These are phyloP conservation scores for Leccinum ochraceum DNA, from an alignment of 768 basidiomycete species.

Conservation along the genomic window DNA sequence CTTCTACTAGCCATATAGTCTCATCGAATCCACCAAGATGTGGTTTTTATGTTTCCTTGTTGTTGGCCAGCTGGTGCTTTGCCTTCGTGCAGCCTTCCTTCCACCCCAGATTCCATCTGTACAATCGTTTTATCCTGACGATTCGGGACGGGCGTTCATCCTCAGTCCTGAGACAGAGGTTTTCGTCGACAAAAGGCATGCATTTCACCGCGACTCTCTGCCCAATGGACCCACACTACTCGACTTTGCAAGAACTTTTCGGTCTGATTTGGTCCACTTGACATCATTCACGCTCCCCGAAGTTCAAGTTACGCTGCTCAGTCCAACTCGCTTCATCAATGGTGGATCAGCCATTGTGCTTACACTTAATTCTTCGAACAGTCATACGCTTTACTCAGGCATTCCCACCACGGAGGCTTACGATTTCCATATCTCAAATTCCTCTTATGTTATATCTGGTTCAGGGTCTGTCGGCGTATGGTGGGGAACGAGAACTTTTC, in stretches of 20 bases:
- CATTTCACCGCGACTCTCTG: conserved; percentile 2
- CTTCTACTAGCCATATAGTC: background rate
- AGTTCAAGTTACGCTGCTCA: conserved; percentile 24
- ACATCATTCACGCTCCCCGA: conserved; percentile 28
- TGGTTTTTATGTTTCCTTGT: background rate
- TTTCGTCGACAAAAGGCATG: conserved; percentile 36
- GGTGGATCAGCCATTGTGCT: conserved; percentile 31
- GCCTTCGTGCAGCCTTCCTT: conserved; percentile 4
- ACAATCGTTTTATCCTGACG: conserved; percentile 32
- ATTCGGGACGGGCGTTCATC: conserved; percentile 26
- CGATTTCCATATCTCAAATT: conserved; percentile 33
- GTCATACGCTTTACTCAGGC: conserved; percentile 40
- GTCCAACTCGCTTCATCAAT: background rate
- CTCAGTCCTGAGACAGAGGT: conserved; percentile 35
- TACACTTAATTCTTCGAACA: conserved; percentile 26
- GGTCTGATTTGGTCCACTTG: conserved; percentile 34
- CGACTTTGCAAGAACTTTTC: conserved; percentile 40
- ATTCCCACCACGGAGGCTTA: conserved; percentile 40
- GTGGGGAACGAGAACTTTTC: conserved; percentile 47
- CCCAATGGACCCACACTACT: conserved; percentile 33
- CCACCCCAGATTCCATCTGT: conserved; percentile 40
- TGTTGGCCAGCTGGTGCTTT: background rate
- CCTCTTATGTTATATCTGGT: conserved; percentile 35
- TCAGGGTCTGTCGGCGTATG: conserved; percentile 39
- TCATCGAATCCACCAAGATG: background rate